Base-by-base conservation (phyloP, 1,284 basidiomycete genomes). In the Lentinula novae-zelandiae region DNA sequence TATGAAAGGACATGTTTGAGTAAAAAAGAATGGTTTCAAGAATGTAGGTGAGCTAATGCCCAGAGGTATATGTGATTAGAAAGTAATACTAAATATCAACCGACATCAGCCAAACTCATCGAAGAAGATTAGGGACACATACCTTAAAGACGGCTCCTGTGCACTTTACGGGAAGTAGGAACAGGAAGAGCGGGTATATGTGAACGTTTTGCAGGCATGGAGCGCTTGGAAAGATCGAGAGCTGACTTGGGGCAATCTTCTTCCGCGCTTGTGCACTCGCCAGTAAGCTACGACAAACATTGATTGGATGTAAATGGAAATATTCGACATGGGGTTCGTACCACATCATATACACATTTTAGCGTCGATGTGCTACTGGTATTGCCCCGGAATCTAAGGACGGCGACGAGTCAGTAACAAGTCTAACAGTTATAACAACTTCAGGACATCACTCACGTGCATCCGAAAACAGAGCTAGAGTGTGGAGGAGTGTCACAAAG, bases 361-460 rank as follows among this genome's bases (percentile, higher is more conserved):
- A 54, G 39, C 9, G 53, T 54, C 10, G 53, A 54, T n/a, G 53
- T 54, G 39, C 53, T 54, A 38, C 53, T 54, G 27, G 53, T 54
- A 5, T 39, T 39, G 5, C 53, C 53, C 5, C 27, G 39, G 53
- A 40, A 54, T 7, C 53, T 54, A 17, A 50, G 13, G 49, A 22
- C 53, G 15, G 36, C 5, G 34, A 36, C n/a, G 6, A 54, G 20
- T 40, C 20, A 36, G 6, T 12, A 8, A 9, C 27, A 4, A 27
- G 27, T 27, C 27, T 27, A 54, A 12, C 10, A 17, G 20, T 10
- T 48, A 36, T 9, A 2, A 38, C 12, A 12, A 38, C 36, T 38
- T 2, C 22, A 12, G 34, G 22, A 38, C 17, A 53, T 39, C 22
- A 42, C 53, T 54, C 22, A 54, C 53, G 53, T 54, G 53, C 53